Percentiles rank a stretch among this genome's conserved stretches.
phyloP scores from a whole-genome alignment of 768 basidiomycete species.

The Pleurotus giganteus region DNA sequence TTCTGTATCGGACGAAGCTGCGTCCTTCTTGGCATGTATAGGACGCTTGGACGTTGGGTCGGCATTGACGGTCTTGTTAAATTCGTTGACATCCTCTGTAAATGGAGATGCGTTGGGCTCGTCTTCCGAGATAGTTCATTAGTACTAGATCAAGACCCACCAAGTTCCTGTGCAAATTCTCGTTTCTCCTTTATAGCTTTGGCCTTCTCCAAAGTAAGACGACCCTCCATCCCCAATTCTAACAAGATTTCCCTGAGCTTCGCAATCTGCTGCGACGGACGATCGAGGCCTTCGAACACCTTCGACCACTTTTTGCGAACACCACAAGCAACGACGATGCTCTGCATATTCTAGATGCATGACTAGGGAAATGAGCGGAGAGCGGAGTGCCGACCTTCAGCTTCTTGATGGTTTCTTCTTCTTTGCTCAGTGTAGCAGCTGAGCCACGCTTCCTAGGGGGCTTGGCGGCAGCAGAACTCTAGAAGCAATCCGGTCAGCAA shows the following conservation, averaged over 20 bases:
- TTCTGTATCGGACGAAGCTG: conserved; percentile 14
- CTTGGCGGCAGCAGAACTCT: conserved; percentile 11
- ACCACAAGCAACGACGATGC: conserved; percentile 71
- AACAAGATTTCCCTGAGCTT: conserved; percentile 62
- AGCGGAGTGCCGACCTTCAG: conserved; percentile 54
- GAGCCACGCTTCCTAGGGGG: conserved; percentile 32
- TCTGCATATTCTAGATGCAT: no score
- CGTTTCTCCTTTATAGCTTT: conserved; percentile 68
- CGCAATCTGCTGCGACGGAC: conserved; percentile 59
- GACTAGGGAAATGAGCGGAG: no score
- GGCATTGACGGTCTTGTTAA: conserved; percentile 49
- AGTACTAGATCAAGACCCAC: conserved; percentile 38
- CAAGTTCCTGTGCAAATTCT: conserved; percentile 75
- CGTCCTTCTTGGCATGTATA: conserved; percentile 14
- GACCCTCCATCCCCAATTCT: conserved; percentile 79
- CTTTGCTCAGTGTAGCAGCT: conserved; percentile 40
- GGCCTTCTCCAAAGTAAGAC: conserved; percentile 78
- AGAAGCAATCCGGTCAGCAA: not conserved
- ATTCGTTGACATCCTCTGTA: conserved; percentile 74
- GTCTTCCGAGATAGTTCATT: not conserved
- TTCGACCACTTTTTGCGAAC: conserved; percentile 76
- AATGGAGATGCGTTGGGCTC: not conserved
- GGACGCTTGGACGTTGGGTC: conserved; percentile 27
- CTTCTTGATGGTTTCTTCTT: conserved; percentile 72
- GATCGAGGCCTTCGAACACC: conserved; percentile 60